Evolutionary conservation across 805 yeast genomes (phyloP).

Genomic region (Starmerella stigmatis): DNA sequence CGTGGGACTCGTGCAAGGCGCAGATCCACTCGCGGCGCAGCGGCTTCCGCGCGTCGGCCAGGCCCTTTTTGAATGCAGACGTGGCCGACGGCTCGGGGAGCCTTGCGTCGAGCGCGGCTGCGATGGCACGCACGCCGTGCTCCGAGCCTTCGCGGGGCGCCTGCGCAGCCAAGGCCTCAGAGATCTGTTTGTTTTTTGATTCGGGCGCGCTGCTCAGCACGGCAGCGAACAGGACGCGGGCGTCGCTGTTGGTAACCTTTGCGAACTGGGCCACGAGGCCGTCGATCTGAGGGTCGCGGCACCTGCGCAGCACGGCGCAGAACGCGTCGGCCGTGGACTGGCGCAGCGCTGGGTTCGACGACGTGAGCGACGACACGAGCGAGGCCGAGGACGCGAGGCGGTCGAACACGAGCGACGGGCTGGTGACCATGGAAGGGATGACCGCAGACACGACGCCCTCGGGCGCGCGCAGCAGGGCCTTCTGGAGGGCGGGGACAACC

Average conservation of each 20-base stretch:
- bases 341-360: conserved; percentile 61
- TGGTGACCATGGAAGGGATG: conserved; percentile 41
- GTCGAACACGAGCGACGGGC: conserved; percentile 36
- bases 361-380: conserved; percentile 49
- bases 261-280: conserved; percentile 52
- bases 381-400: conserved; percentile 34
- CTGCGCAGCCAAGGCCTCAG: conserved; percentile 40
- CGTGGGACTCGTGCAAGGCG: conserved; percentile 34
- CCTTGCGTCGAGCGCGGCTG: conserved; percentile 37
- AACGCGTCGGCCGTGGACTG: conserved; percentile 37
- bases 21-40: conserved; percentile 58
- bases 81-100: conserved; percentile 17
- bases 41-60: conserved; percentile 52
- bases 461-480: conserved; percentile 66
- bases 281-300: conserved; percentile 35
- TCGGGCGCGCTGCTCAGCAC: conserved; percentile 32
- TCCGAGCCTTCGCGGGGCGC: conserved; percentile 72
- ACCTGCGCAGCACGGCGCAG: conserved; percentile 26
- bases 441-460: conserved; percentile 52
- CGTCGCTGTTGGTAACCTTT: conserved; percentile 52
- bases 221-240: conserved; percentile 44
- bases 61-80: conserved; percentile 42
- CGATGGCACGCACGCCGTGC: conserved; percentile 40
- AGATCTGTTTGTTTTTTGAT: conserved; percentile 25
- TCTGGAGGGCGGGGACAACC: conserved; percentile 56